Evolutionary conservation across 371 early-diverging fungal genomes (phyloP).

Genomic region (Mortierella sp.): DNA sequence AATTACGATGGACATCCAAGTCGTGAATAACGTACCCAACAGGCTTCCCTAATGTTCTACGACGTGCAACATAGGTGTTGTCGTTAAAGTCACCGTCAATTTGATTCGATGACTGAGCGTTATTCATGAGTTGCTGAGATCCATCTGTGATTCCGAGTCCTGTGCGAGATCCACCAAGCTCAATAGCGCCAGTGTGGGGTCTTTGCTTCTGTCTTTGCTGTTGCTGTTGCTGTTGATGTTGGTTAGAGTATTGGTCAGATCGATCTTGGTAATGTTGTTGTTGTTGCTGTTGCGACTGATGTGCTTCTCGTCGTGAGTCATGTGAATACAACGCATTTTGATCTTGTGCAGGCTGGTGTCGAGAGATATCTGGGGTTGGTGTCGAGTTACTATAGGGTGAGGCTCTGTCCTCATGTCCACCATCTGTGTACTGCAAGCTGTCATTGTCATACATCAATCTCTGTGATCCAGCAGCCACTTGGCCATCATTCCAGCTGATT

Average conservation of each 20-base stretch:
- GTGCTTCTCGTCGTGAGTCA: constrained; percentile 5
- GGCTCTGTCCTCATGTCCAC: constrained; percentile 18
- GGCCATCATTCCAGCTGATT: constrained; percentile 25
- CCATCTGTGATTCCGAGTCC: constrained; percentile 14
- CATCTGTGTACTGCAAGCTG: constrained; percentile 6
- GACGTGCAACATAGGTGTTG: constrained; percentile 27
- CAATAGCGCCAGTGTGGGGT: constrained; percentile 5
- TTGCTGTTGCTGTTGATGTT: neutral
- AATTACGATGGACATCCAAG: constrained; percentile 16
- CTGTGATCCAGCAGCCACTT: constrained; percentile 3
- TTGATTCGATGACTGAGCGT: neutral
- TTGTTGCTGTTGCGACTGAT: constrained; percentile 26
- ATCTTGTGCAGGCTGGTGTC: constrained; percentile 7
- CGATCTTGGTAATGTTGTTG: neutral
- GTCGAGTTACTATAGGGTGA: constrained; percentile 20
- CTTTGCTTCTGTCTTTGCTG: constrained; percentile 3
- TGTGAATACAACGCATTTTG: constrained; percentile 4
- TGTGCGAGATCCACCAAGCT: constrained; percentile 17
- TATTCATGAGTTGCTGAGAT: constrained; percentile 5
- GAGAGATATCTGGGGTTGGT: constrained; percentile 11
- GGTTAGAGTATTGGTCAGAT: neutral
- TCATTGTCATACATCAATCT: constrained; percentile 24
- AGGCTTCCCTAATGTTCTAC: constrained; percentile 47
- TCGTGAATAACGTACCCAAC: constrained; percentile 28
- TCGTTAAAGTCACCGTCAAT: constrained; percentile 15